Percentiles rank a stretch among this genome's conserved stretches.
Evolutionary conservation across 306 rosid species (phyloP).

Genomic region (Castanea sativa): DNA sequence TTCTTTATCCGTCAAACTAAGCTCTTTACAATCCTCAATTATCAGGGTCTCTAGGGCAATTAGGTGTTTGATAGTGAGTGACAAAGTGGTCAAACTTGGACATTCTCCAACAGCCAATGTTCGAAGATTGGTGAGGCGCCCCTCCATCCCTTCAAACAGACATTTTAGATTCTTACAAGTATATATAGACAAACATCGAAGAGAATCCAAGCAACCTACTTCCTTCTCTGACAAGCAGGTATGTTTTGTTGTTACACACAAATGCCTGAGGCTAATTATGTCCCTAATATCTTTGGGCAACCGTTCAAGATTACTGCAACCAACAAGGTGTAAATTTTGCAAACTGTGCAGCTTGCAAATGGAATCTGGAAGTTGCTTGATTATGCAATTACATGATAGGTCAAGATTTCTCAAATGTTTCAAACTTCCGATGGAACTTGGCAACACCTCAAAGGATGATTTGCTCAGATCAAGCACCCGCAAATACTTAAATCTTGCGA

Average conservation of each 20-base stretch:
- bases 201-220: slow-evolving; percentile 16
- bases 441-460: slow-evolving; percentile 14
- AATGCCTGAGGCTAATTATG: slow-evolving; percentile 19
- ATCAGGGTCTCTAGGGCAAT: slow-evolving; percentile 1
- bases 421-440: slow-evolving; percentile 2
- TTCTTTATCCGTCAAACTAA: background rate
- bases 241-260: slow-evolving; percentile 25
- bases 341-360: slow-evolving; percentile 30
- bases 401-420: slow-evolving; percentile 18
- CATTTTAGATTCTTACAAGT: slow-evolving; percentile 16
- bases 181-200: background rate
- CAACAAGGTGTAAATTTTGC: slow-evolving; percentile 6
- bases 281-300: slow-evolving; percentile 23
- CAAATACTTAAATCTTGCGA: slow-evolving; percentile 3
- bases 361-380: slow-evolving; percentile 23
- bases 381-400: background rate
- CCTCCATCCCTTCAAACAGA: background rate
- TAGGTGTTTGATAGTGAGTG: background rate
- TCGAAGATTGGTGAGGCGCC: background rate
- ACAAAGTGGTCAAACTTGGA: slow-evolving; percentile 11
- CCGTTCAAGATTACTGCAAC: slow-evolving; percentile 14
- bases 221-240: background rate
- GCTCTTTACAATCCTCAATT: background rate
- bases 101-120: background rate
- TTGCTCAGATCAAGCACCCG: slow-evolving; percentile 13